A percentile compares a stretch with the other conserved stretches of the same genome.
Conservation (phyloP, 805 yeast species). For the Metschnikowia koreensis region DNA sequence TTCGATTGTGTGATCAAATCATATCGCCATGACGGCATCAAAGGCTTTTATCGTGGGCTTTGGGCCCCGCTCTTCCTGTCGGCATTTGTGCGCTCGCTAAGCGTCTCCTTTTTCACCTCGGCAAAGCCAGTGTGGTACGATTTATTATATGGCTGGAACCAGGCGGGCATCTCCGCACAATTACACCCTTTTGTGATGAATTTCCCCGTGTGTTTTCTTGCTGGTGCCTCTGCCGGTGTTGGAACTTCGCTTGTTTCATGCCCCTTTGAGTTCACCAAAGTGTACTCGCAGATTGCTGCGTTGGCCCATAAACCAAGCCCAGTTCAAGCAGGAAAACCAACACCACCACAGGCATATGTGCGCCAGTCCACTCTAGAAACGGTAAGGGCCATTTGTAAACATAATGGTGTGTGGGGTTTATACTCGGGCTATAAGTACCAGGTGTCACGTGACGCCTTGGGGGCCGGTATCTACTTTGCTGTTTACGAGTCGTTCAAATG, state of each 20-base stretch:
- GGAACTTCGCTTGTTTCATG: conserved; percentile 64
- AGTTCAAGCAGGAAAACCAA: background rate
- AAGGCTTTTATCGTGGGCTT: conserved; percentile 75
- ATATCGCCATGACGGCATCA: conserved; percentile 56
- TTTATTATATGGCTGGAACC: conserved; percentile 15
- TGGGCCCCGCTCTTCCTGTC: conserved; percentile 70
- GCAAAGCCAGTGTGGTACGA: conserved; percentile 42
- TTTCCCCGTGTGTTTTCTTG: conserved; percentile 43
- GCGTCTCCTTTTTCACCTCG: conserved; percentile 61
- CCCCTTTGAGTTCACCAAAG: conserved; percentile 83
- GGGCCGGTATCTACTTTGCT: conserved; percentile 72
- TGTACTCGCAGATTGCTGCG: conserved; percentile 71
- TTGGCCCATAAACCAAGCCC: conserved; percentile 31
- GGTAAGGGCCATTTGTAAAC: conserved; percentile 46
- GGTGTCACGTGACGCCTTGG: conserved; percentile 62
- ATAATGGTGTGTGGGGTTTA: conserved; percentile 62
- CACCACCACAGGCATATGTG: conserved; percentile 7
- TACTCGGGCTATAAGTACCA: conserved; percentile 76
- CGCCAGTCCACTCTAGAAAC: conserved; percentile 42
- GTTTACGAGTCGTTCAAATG: conserved; percentile 72
- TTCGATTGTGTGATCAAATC: conserved; percentile 59
- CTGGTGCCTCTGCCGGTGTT: conserved; percentile 71
- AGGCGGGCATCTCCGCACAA: conserved; percentile 4
- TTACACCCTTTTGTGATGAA: conserved; percentile 44
- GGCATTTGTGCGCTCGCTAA: conserved; percentile 60